Evolutionary conservation across 331 rosid species (phyloP).

Genomic region (Malus hybrid): DNA sequence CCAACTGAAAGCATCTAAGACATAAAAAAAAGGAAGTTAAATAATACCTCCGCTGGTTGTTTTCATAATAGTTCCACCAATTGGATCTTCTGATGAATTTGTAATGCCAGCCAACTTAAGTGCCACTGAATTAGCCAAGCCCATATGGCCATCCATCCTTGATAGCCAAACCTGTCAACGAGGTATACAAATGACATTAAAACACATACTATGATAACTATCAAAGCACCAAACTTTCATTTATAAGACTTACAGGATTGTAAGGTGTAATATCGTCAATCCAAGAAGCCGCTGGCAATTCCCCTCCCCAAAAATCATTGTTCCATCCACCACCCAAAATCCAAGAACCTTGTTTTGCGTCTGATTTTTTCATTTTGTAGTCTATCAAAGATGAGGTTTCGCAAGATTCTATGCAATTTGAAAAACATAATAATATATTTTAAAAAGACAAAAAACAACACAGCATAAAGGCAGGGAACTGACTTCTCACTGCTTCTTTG

Average conservation of each 20-base stretch:
- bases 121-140: conserved; percentile 70
- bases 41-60: conserved; percentile 48
- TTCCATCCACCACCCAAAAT: conserved; percentile 97
- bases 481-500: conserved; percentile 51
- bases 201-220: background rate
- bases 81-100: conserved; percentile 49
- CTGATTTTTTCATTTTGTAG: conserved; percentile 22
- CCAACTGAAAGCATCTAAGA: background rate
- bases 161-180: conserved; percentile 63
- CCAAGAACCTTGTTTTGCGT: conserved; percentile 65
- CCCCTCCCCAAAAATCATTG: conserved; percentile 89
- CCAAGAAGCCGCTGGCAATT: conserved; percentile 71
- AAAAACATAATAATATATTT: background rate
- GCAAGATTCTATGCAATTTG: background rate
- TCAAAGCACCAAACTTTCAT: background rate
- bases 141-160: conserved; percentile 84
- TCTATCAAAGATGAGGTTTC: background rate
- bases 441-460: background rate
- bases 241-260: conserved; percentile 60
- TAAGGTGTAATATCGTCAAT: conserved; percentile 55
- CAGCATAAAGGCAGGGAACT: conserved; percentile 10
- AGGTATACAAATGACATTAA: conserved; percentile 16
- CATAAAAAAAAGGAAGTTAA: background rate
- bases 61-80: conserved; percentile 68
- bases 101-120: conserved; percentile 62